phyloP scores from a whole-genome alignment of 2,329 filamentous ascomycete genomes.

The Clarireedia homoeocarpa region DNA sequence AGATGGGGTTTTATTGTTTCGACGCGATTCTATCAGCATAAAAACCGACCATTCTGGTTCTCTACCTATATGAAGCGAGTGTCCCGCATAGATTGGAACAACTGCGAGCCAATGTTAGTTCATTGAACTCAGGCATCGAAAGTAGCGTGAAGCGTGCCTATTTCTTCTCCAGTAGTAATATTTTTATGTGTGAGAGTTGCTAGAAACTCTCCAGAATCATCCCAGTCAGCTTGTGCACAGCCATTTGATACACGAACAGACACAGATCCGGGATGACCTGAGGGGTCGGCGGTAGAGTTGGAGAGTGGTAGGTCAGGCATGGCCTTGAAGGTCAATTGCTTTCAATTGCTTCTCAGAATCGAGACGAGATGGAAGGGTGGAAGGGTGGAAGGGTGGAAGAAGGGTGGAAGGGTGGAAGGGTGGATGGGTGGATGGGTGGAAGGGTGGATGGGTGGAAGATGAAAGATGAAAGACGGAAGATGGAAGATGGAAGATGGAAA shows the following conservation, averaged over 20 bases:
- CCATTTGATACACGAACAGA: background rate
- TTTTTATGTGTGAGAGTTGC: constrained; percentile 4
- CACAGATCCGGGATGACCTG: background rate
- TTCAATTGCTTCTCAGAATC: background rate
- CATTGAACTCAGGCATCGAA: background rate
- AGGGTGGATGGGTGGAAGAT: too few relatives aligned
- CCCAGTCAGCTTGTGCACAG: background rate
- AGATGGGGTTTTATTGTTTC: background rate
- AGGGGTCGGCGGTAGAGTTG: background rate
- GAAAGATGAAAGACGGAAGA: too few relatives aligned
- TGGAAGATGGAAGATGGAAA: too few relatives aligned
- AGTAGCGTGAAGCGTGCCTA: background rate
- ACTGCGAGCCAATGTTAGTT: background rate
- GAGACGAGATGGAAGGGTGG: background rate
- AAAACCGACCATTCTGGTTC: constrained; percentile 24
- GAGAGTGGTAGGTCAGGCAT: background rate
- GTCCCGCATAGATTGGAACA: constrained; percentile 1
- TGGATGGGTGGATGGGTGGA: too few relatives aligned
- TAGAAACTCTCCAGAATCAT: background rate
- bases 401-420: background rate
- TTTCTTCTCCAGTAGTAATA: background rate
- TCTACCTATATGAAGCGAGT: constrained; percentile 22
- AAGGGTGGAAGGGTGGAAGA: background rate
- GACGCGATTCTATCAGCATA: background rate
- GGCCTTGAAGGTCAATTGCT: background rate